Evolutionary conservation across 306 rosid species (phyloP).

Genomic region (Prunus campanulata): DNA sequence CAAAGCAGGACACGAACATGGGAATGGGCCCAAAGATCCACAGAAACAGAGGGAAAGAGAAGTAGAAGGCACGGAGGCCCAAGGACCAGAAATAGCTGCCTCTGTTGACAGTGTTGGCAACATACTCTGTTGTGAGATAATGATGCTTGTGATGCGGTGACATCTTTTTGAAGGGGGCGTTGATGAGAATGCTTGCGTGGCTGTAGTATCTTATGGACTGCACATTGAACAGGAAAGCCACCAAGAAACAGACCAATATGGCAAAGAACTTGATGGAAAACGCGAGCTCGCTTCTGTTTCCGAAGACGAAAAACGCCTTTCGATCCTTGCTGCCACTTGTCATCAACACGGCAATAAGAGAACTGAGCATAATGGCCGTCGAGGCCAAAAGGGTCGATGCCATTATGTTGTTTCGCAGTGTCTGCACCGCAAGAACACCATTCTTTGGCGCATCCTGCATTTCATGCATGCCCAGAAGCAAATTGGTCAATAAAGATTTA

Average conservation of each 20-base stretch:
- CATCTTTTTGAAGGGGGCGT: slow-evolving; percentile 64
- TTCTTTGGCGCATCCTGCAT: slow-evolving; percentile 61
- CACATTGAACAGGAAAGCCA: slow-evolving; percentile 66
- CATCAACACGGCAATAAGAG: slow-evolving; percentile 76
- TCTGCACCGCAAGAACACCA: slow-evolving; percentile 84
- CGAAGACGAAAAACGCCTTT: slow-evolving; percentile 24
- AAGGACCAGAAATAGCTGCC: slow-evolving; percentile 89
- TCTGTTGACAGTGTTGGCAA: slow-evolving; percentile 57
- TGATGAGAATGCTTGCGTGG: slow-evolving; percentile 83
- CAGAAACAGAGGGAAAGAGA: slow-evolving; percentile 74
- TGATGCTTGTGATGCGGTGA: slow-evolving; percentile 32
- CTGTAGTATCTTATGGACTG: slow-evolving; percentile 87
- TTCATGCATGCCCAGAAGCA: not conserved
- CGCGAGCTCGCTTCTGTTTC: slow-evolving; percentile 43
- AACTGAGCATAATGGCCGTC: slow-evolving; percentile 80
- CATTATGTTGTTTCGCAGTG: slow-evolving; percentile 86
- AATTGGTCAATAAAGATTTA: not conserved
- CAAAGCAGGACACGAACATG: slow-evolving; percentile 51
- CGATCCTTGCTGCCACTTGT: slow-evolving; percentile 20
- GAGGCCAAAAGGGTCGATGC: slow-evolving; percentile 91
- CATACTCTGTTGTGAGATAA: slow-evolving; percentile 54
- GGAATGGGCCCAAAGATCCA: slow-evolving; percentile 95
- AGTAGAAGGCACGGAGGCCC: slow-evolving; percentile 82
- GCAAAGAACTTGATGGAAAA: slow-evolving; percentile 61
- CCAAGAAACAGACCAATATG: slow-evolving; percentile 70